Evolutionary conservation across 257 asterid genomes (phyloP).

Genomic region (Paraleonurus japonicus): DNA sequence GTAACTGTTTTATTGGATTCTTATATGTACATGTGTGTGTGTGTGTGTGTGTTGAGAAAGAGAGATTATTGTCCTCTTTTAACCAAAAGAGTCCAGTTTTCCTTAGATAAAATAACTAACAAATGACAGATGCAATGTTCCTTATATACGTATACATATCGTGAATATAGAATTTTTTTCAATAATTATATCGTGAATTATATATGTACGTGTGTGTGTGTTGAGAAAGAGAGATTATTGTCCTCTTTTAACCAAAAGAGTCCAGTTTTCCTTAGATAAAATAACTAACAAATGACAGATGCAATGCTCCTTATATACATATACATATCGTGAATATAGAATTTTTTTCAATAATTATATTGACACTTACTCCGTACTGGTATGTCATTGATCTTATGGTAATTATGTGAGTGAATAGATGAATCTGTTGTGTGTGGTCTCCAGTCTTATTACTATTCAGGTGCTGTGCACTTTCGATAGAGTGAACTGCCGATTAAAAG

Average conservation of each 20-base stretch:
- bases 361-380: no score
- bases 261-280: not conserved
- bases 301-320: no score
- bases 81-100: not conserved
- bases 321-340: no score
- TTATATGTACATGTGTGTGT: not conserved
- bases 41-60: not conserved
- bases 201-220: not conserved
- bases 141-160: no score
- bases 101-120: not conserved
- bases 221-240: not conserved
- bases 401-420: no score
- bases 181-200: no score
- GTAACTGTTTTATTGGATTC: not conserved
- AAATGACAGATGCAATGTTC: not conserved
- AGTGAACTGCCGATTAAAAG: not conserved
- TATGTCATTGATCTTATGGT: no score
- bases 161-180: no score
- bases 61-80: not conserved
- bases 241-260: not conserved
- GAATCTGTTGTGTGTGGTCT: no score
- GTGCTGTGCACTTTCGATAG: not conserved
- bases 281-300: not conserved
- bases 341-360: no score
- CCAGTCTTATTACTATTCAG: no score